Evolutionary conservation across 2,329 filamentous ascomycete species (phyloP).

Genomic region (Pseudogymnoascus sp.): DNA sequence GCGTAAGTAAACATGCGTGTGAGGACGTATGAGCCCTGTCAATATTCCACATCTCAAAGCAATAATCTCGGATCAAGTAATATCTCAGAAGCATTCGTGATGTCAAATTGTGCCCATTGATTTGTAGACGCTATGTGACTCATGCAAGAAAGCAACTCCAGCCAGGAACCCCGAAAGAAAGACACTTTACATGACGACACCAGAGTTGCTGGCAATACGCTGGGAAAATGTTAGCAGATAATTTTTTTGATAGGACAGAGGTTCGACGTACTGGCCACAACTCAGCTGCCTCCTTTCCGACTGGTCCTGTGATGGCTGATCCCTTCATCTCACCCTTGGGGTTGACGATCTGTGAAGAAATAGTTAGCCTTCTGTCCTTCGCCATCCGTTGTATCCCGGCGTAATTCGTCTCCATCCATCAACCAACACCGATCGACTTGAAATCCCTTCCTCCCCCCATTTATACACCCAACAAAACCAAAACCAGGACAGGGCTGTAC

Average conservation of each 20-base stretch:
- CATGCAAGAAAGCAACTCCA: constrained; percentile 18
- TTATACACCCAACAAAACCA: background rate
- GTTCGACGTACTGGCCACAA: constrained; percentile 79
- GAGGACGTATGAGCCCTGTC: background rate
- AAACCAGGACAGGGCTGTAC: constrained; percentile 35
- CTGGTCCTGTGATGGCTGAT: constrained; percentile 96
- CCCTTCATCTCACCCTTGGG: constrained; percentile 99
- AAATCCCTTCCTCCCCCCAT: background rate
- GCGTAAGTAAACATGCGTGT: background rate
- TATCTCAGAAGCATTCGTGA: constrained; percentile 7
- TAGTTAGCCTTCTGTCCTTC: constrained; percentile 30
- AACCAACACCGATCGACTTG: background rate
- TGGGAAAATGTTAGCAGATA: constrained; percentile 35
- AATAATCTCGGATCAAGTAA: background rate
- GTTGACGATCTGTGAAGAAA: constrained; percentile 76
- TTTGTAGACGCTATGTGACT: constrained; percentile 17
- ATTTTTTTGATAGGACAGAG: constrained; percentile 9
- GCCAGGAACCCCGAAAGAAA: constrained; percentile 25
- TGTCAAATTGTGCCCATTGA: constrained; percentile 12
- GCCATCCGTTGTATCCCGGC: background rate
- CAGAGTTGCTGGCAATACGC: constrained; percentile 99
- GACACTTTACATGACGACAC: constrained; percentile 93
- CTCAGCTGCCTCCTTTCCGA: constrained; percentile 99
- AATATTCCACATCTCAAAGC: background rate
- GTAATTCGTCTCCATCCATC: background rate